phyloP scores from a whole-genome alignment of 257 asterid genomes.

The Fraxinus pennsylvanica region DNA sequence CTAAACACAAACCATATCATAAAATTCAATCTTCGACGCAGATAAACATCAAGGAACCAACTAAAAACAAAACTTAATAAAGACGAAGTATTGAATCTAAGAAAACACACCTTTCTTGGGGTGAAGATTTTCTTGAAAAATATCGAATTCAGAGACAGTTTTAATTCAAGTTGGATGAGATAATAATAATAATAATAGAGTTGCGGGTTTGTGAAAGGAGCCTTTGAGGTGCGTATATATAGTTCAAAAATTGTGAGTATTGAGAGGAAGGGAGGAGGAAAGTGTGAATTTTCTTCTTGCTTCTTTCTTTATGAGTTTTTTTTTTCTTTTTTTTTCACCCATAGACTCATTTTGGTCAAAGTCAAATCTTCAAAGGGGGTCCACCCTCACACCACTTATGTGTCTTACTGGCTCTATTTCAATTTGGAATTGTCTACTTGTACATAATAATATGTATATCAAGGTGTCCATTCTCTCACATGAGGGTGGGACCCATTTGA shows the following conservation, averaged over 20 bases:
- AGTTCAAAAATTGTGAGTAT: conserved; percentile 11
- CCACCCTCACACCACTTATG: conserved; percentile 51
- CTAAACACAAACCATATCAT: conserved; percentile 31
- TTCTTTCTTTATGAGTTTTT: conserved; percentile 18
- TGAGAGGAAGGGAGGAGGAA: conserved; percentile 57
- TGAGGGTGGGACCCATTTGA: too few relatives aligned
- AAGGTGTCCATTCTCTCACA: too few relatives aligned
- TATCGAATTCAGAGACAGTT: conserved; percentile 14
- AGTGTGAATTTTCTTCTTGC: conserved; percentile 66
- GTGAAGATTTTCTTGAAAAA: conserved; percentile 8
- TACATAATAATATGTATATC: too few relatives aligned
- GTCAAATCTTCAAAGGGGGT: conserved; percentile 63
- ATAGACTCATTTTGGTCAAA: conserved; percentile 40
- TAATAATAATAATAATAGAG: neutral
- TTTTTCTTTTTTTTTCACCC: neutral
- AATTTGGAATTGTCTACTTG: too few relatives aligned
- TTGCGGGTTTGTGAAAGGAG: conserved; percentile 22
- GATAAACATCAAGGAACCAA: neutral
- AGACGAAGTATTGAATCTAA: conserved; percentile 12
- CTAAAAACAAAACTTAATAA: neutral
- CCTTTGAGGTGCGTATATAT: conserved; percentile 37
- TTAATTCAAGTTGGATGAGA: conserved; percentile 19
- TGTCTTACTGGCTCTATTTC: conserved; percentile 45
- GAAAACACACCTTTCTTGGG: conserved; percentile 34
- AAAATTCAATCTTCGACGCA: conserved; percentile 30